Evolutionary conservation across 2,329 filamentous ascomycete species (phyloP).

Genomic region (Metarhizium sp.): DNA sequence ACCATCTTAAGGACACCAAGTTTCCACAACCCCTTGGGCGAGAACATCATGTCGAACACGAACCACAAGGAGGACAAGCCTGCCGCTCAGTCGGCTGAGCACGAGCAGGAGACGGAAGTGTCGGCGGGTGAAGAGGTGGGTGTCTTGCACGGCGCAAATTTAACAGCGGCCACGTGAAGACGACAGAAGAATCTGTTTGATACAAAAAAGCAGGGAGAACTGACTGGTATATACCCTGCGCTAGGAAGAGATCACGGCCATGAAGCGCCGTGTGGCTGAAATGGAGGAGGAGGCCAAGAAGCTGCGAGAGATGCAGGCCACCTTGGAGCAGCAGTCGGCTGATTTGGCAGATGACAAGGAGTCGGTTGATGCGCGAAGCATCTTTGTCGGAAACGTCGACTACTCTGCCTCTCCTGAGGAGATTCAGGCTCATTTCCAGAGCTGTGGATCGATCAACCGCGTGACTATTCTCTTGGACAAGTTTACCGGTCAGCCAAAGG

Average conservation of each 20-base stretch:
- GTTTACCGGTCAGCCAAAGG: slow-evolving; percentile 98
- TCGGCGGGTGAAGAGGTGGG: slow-evolving; percentile 11
- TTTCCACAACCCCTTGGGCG: not conserved
- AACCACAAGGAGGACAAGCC: slow-evolving; percentile 5
- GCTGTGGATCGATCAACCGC: slow-evolving; percentile 92
- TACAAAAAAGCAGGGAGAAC: slow-evolving; percentile 13
- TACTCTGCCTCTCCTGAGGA: slow-evolving; percentile 96
- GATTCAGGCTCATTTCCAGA: slow-evolving; percentile 94
- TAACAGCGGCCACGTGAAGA: not conserved
- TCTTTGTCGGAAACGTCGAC: slow-evolving; percentile 98
- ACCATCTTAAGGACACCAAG: not conserved
- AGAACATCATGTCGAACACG: slow-evolving; percentile 5
- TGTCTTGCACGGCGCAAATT: slow-evolving; percentile 3
- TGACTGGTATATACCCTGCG: slow-evolving; percentile 17
- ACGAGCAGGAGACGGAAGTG: slow-evolving; percentile 7
- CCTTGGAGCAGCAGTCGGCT: slow-evolving; percentile 74
- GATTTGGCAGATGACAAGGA: slow-evolving; percentile 87
- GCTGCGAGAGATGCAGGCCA: slow-evolving; percentile 78
- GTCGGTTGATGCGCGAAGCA: slow-evolving; percentile 87
- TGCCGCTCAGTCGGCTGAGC: slow-evolving; percentile 3
- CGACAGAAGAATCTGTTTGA: not conserved
- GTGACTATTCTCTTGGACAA: slow-evolving; percentile 97
- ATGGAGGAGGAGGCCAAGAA: slow-evolving; percentile 88
- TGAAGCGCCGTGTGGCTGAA: slow-evolving; percentile 79
- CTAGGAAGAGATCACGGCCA: slow-evolving; percentile 73